These are phyloP conservation scores for Lactarius quietus DNA, from an alignment of 768 basidiomycete species.

Conservation along the genomic window DNA sequence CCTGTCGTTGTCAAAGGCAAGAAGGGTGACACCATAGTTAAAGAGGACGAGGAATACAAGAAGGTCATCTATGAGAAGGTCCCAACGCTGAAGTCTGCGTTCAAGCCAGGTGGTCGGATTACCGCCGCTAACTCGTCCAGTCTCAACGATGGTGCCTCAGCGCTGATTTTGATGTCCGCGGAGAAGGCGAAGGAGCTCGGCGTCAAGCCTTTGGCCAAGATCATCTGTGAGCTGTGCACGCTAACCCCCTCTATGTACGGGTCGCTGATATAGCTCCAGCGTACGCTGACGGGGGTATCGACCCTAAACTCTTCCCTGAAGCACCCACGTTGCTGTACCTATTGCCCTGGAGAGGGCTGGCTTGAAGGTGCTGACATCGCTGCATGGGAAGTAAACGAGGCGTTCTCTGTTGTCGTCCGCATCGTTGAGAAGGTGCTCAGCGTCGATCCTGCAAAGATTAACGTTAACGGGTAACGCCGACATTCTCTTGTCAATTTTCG, in stretches of 20 bases:
- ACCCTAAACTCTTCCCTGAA: constrained; percentile 94
- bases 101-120: constrained; percentile 85
- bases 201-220: constrained; percentile 87
- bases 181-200: constrained; percentile 91
- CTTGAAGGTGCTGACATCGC: constrained; percentile 79
- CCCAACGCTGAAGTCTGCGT: constrained; percentile 81
- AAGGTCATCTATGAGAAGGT: constrained; percentile 94
- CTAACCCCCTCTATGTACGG: constrained; percentile 7
- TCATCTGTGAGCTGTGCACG: constrained; percentile 67
- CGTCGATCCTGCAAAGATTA: constrained; percentile 85
- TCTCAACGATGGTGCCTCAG: constrained; percentile 94
- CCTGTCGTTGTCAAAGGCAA: constrained; percentile 90
- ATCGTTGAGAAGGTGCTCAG: constrained; percentile 86
- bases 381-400: constrained; percentile 95
- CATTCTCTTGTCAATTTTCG: constrained; percentile 10
- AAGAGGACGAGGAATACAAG: constrained; percentile 98
- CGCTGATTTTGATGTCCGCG: constrained; percentile 90
- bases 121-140: constrained; percentile 97
- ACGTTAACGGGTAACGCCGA: constrained; percentile 71
- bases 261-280: constrained; percentile 45
- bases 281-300: constrained; percentile 95
- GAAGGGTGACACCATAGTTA: constrained; percentile 86
- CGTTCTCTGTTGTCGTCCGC: constrained; percentile 91
- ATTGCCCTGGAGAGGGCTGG: constrained; percentile 84
- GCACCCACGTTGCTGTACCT: constrained; percentile 94